Evolutionary conservation across 2,329 filamentous ascomycete genomes (phyloP).

Genomic region (Cercospora canescens): DNA sequence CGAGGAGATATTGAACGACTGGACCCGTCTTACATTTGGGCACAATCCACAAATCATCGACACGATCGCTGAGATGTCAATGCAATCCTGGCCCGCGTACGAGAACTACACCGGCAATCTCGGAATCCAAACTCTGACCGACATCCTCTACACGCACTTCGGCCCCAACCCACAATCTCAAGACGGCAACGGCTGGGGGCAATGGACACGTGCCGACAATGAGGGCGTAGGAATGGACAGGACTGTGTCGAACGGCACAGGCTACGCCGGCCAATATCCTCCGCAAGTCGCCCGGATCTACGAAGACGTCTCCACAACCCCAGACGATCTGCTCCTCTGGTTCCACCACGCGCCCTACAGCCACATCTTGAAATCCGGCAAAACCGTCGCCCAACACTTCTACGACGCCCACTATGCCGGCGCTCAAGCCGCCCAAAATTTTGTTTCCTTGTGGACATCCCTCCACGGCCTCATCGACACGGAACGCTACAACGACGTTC

Average conservation of each 20-base stretch:
- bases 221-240: conserved; percentile 69
- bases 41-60: conserved; percentile 56
- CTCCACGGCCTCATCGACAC: conserved; percentile 59
- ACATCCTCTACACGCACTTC: conserved; percentile 67
- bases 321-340: conserved; percentile 69
- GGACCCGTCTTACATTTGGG: conserved; percentile 68
- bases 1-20: conserved; percentile 59
- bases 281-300: conserved; percentile 58
- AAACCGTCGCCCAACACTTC: conserved; percentile 68
- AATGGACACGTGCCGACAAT: conserved; percentile 68
- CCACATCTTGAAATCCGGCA: conserved; percentile 60
- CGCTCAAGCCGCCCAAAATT: conserved; percentile 61
- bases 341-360: conserved; percentile 74
- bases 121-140: conserved; percentile 67
- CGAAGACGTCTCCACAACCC: conserved; percentile 63
- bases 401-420: conserved; percentile 64
- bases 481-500: conserved; percentile 59
- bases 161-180: conserved; percentile 67
- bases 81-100: conserved; percentile 70
- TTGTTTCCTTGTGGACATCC: conserved; percentile 55
- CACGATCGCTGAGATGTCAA: conserved; percentile 62
- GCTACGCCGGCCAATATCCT: conserved; percentile 66
- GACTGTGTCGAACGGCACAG: conserved; percentile 67
- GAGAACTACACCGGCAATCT: conserved; percentile 71
- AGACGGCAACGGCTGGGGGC: conserved; percentile 68